Evolutionary conservation across 2,329 filamentous ascomycete genomes (phyloP).

Genomic region (Trichoderma simmonsii): DNA sequence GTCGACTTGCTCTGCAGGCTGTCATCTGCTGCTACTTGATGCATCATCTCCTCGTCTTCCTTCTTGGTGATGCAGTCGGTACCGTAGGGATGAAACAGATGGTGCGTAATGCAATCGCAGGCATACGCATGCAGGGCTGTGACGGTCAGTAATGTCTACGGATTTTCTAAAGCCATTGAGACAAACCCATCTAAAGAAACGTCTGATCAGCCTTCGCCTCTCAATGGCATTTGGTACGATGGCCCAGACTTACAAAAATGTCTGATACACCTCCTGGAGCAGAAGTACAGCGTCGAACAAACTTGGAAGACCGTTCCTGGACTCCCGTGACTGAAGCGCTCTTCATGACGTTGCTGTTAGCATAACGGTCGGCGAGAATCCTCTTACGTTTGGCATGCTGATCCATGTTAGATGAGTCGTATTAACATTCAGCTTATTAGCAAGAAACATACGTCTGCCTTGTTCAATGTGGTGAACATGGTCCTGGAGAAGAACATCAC

Average conservation of each 20-base stretch:
- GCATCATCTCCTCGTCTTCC: conserved; percentile 63
- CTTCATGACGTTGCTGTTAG: conserved; percentile 64
- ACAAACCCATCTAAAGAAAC: conserved; percentile 31
- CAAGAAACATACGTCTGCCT: conserved; percentile 45
- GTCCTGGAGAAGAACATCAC: conserved; percentile 37
- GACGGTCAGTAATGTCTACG: conserved; percentile 21
- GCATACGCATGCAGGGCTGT: conserved; percentile 61
- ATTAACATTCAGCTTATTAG: not conserved
- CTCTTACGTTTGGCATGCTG: conserved; percentile 63
- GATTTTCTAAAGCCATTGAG: not conserved
- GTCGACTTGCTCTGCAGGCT: conserved; percentile 58
- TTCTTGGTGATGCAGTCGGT: conserved; percentile 55
- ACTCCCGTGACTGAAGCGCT: conserved; percentile 55
- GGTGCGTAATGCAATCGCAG: conserved; percentile 65
- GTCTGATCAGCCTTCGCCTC: conserved; percentile 14
- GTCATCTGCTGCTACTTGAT: conserved; percentile 64
- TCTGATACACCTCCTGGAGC: conserved; percentile 49
- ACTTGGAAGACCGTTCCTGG: conserved; percentile 52
- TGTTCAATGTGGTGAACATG: conserved; percentile 59
- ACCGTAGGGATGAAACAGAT: conserved; percentile 66
- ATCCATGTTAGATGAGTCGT: not conserved
- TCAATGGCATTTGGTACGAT: not conserved
- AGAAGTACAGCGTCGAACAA: conserved; percentile 51
- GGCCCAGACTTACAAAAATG: conserved; percentile 51
- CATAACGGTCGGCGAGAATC: conserved; percentile 63